These are phyloP conservation scores for Suillus decipiens DNA, from an alignment of 768 basidiomycete species.

Conservation along the genomic window DNA sequence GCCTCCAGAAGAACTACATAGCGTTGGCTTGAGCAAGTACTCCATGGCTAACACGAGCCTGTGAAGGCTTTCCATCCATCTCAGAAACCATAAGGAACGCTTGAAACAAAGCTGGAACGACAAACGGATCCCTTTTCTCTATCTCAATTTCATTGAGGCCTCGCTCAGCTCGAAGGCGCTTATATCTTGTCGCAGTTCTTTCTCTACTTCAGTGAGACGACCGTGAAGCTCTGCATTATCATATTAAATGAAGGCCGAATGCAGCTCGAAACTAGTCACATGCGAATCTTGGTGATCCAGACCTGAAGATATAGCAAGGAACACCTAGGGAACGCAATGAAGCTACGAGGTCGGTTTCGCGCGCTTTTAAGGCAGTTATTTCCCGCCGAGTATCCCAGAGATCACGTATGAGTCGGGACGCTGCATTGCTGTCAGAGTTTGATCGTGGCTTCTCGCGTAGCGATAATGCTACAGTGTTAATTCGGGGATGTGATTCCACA, in stretches of 20 bases:
- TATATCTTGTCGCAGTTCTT: conserved; percentile 33
- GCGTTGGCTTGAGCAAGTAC: neutral
- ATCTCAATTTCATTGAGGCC: conserved; percentile 33
- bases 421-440: neutral
- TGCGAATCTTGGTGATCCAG: neutral
- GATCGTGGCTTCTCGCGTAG: neutral
- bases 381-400: conserved; percentile 30
- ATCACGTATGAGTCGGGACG: neutral
- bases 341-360: conserved; percentile 1
- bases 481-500: neutral
- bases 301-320: neutral
- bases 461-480: neutral
- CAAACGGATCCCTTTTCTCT: conserved; percentile 55
- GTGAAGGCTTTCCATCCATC: conserved; percentile 15
- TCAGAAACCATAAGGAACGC: conserved; percentile 55
- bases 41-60: neutral
- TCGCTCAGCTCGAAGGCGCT: conserved; percentile 26
- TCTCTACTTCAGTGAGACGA: neutral
- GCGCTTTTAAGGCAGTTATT: conserved; percentile 20
- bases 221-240: conserved; percentile 22
- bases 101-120: conserved; percentile 52
- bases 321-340: neutral
- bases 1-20: neutral
- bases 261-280: neutral
- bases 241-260: neutral